Evolutionary conservation across 2,329 filamentous ascomycete species (phyloP), one percentile per base, ranked within the genome.

Genomic region (Didymella pinodella): DNA sequence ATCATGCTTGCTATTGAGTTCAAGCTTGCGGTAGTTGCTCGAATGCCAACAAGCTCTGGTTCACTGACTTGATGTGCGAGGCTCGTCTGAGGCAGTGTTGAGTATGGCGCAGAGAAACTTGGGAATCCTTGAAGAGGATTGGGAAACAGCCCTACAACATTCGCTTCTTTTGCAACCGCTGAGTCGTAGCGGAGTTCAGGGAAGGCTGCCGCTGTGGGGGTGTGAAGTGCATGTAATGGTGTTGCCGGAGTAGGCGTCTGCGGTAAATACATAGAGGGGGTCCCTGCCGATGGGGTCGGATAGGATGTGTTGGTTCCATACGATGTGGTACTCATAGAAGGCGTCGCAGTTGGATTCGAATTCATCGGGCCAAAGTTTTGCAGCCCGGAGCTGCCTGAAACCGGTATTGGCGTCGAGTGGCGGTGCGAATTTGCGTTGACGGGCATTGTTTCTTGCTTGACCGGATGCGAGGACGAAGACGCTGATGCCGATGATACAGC

Each of bases 1-100:
- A 77, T 76, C 75, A 77, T 76, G 56, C 73, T 73, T 16, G 75
- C 74, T 26, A 77, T 70, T 12, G 71, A 75, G 51, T 71, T 75
- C 11, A 76, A 64, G 31, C 71, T 65, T 7, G 71, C 65, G 2
- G 71, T 65, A 3, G 70, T 67, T 7, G 70, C 66, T 36, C 72
- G 69, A 18, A 77, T 70, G 16, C 74, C 73, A 6, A 76, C 71
- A 14, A 76, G 61, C 46, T 77, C 74, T 7, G 75, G 74, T 54
- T 76, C 73, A 18, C 69, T 74, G 31, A 76, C 68, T 49, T 70
- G 67, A 52, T 73, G 70, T 34, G 68, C 61, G 16, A 70, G 57
- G n/a, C 56, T 64, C 4, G 58, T 40, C 4, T 36, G 4, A 20
- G 47, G 57, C 26, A 64, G 57, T 54, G 63, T 51, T 7, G 61